Base-by-base conservation (phyloP, 768 basidiomycete genomes). In the Pholiota microspora region DNA sequence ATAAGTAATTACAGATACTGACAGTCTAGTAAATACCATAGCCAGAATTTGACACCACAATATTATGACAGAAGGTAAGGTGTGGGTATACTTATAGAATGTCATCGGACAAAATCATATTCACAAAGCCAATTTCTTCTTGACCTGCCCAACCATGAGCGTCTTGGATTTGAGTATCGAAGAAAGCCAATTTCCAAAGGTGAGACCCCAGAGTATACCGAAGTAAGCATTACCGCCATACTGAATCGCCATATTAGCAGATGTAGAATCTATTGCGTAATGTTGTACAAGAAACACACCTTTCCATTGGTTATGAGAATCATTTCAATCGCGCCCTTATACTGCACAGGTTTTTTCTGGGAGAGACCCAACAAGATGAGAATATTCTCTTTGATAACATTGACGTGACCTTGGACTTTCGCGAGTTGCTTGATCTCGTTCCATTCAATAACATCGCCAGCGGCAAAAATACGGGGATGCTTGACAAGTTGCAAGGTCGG, bases 381-480 rank as follows among this genome's bases (percentile, higher is more conserved):
- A 13, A 86, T 65, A 54, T 89, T 89, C 25, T 72, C 67, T 2
- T 70, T 72, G 32, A 82, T 70, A 34, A 42, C 40, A 5, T 42
- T 42, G 40, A 42, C 21, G 56, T 89, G 88, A 4, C 60, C 61
- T 1, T 45, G 21, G 0, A 70, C 71, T 64, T 88, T 87, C 13
- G 56, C 65, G 3, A 68, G 65, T 46, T 76, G 84, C 60, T 87
- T 88, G 66, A 87, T 81, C 65, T 88, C 88, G 0, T 69, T 54
- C 73, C 79, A 82, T 40, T 85, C 83, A 51, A 83, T 77, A 51
- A 83, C 74, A 61, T 89, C 88, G 3, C 87, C 87, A 2, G 70
- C 75, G 0, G 86, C 88, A 54, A 84, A 87, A 13, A 89, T 78
- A 49, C 73, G 74, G 0, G 79, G 69, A 63, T 84, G 68, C 0